Percentiles rank a stretch among this genome's conserved stretches.
phyloP scores from a whole-genome alignment of 768 basidiomycete species.

The Leccinum longicurvipes region DNA sequence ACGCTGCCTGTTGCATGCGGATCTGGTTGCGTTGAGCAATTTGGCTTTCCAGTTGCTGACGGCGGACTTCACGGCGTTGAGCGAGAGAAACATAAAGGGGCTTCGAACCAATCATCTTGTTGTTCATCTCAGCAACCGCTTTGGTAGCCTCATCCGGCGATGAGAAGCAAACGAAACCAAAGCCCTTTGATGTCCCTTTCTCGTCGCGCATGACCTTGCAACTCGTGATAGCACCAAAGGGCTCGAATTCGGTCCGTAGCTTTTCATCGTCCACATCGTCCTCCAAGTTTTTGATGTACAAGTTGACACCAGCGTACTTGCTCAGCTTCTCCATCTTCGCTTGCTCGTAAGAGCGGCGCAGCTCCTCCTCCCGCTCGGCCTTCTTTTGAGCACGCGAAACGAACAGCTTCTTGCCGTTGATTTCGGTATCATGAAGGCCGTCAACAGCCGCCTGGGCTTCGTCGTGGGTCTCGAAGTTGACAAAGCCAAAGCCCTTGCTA shows the following conservation, averaged over 20 bases:
- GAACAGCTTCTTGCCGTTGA: slow-evolving; percentile 86
- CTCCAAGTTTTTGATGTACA: slow-evolving; percentile 99
- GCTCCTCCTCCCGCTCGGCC: slow-evolving; percentile 94
- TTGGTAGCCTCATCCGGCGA: slow-evolving; percentile 98
- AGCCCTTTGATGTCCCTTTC: slow-evolving; percentile 88
- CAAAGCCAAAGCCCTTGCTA: slow-evolving; percentile 97
- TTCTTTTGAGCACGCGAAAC: slow-evolving; percentile 98
- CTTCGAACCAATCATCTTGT: slow-evolving; percentile 99
- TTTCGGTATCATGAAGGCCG: slow-evolving; percentile 78
- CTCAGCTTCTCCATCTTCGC: slow-evolving; percentile 95
- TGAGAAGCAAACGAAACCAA: slow-evolving; percentile 99
- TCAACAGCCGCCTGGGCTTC: slow-evolving; percentile 91
- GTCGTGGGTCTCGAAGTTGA: slow-evolving; percentile 93
- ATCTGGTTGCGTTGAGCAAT: slow-evolving; percentile 96
- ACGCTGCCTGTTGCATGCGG: slow-evolving; percentile 92
- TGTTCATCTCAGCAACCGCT: slow-evolving; percentile 99
- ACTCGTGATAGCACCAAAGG: slow-evolving; percentile 95
- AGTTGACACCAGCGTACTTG: slow-evolving; percentile 98
- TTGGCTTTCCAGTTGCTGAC: slow-evolving; percentile 98
- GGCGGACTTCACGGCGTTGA: slow-evolving; percentile 95
- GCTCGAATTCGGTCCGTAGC: slow-evolving; percentile 93
- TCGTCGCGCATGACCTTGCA: slow-evolving; percentile 99
- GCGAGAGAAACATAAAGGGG: slow-evolving; percentile 98
- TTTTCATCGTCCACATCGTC: slow-evolving; percentile 98
- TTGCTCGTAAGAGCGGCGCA: slow-evolving; percentile 89